Base-by-base conservation (phyloP, 2,329 filamentous ascomycete species). In the Fusarium sp. region DNA sequence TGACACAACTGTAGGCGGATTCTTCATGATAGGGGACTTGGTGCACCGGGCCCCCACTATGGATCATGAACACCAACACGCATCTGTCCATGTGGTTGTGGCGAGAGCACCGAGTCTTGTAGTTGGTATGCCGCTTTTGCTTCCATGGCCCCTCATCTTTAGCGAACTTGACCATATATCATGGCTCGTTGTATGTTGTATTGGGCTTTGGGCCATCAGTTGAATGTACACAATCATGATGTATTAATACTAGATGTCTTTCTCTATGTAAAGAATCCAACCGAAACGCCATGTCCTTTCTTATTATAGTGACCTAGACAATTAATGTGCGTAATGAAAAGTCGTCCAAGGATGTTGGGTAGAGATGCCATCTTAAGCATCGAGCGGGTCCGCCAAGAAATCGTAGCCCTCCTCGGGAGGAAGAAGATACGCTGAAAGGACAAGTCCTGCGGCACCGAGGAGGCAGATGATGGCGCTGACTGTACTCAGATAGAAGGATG, bases 371-470 rank as follows among this genome's bases (percentile, higher is more conserved):
- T 35, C 48, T 73, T 81, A 80, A 86, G 91, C 80, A 92, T 94
- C 82, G 22, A 84, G 67, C 4, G 85, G 83, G 31, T 89, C 88
- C 14, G 83, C 80, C 69, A 90, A 80, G 72, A 94, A 89, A 81
- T 97, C 94, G 84, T 98, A 98, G 65, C 94, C 95, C 78, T 93
- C 94, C 81, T 98, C 95, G 0, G 91, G 89, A 1, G 94, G 93
- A 50, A 98, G 85, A 24, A 93, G 83, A 68, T 91, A 90, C 6
- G 92, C 93, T 2, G 94, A 93, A 13, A 91, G 84, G 1, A 89
- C 85, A 64, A 98, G 85, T 14, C 89, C 91, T 16, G 86, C 83
- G 1, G 89, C 90, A 14, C 86, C 83, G 11, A 91, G 67, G 3
- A 90, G 80, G 27, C 88, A 87, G 2, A 92, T 81, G 27, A 83